phyloP scores from a whole-genome alignment of 495 filamentous ascomycete genomes.

The Tuber melanosporum region DNA sequence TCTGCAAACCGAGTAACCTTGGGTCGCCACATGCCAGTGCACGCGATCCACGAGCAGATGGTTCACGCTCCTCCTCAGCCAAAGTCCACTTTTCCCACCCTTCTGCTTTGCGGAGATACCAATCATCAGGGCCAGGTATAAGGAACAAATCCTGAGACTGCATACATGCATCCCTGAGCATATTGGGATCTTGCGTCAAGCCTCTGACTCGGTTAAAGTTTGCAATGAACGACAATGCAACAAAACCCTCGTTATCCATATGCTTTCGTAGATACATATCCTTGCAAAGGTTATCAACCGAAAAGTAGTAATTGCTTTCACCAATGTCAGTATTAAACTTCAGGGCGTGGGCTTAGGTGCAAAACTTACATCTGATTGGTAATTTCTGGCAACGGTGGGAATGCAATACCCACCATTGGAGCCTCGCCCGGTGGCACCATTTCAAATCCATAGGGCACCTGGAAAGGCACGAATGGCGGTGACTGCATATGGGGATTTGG shows the following conservation, averaged over 20 bases:
- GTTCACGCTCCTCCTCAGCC: conserved; percentile 54
- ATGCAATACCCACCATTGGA: conserved; percentile 43
- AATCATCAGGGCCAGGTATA: conserved; percentile 60
- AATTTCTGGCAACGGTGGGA: conserved; percentile 52
- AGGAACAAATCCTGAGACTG: conserved; percentile 65
- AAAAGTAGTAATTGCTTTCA: conserved; percentile 79
- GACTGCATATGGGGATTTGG: conserved; percentile 39
- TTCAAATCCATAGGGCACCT: conserved; percentile 57
- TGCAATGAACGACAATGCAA: conserved; percentile 68
- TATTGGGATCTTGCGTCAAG: conserved; percentile 63
- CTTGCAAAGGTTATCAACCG: conserved; percentile 91
- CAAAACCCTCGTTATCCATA: conserved; percentile 93
- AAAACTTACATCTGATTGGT: conserved; percentile 60
- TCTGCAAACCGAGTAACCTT: conserved; percentile 14
- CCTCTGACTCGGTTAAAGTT: conserved; percentile 76
- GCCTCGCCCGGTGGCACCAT: conserved; percentile 43
- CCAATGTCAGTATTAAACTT: conserved; percentile 32
- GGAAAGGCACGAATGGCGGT: conserved; percentile 32
- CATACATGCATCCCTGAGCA: conserved; percentile 67
- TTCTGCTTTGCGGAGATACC: conserved; percentile 69
- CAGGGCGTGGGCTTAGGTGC: neutral
- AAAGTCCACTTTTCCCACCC: conserved; percentile 80
- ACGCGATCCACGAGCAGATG: conserved; percentile 44
- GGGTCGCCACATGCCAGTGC: conserved; percentile 15
- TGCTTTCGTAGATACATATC: conserved; percentile 79